A percentile compares a stretch with the other conserved stretches of the same genome.
Conservation (phyloP, 192 early-diverging fungal species). For the Coemansia sp. region DNA sequence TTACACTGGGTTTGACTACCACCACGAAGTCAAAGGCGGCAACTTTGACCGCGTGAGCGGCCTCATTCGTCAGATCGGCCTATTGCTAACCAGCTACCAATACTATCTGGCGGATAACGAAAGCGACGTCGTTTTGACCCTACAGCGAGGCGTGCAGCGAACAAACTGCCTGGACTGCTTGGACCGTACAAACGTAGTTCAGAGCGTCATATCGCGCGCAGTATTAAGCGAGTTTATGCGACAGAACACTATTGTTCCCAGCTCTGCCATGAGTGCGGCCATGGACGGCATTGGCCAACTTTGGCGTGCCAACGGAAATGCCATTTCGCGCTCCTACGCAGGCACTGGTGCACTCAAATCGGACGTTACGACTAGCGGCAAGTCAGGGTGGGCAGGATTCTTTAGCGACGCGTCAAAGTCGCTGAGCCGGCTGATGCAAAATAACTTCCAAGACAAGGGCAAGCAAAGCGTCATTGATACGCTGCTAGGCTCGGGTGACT, state of each 20-base stretch:
- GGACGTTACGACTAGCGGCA: conserved; percentile 86
- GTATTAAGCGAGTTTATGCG: conserved; percentile 55
- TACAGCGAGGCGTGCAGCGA: conserved; percentile 83
- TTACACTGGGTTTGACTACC: conserved; percentile 84
- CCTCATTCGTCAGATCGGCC: conserved; percentile 60
- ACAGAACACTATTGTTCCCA: conserved; percentile 19
- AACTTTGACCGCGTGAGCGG: conserved; percentile 72
- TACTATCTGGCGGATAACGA: conserved; percentile 72
- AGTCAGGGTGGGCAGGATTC: conserved; percentile 66
- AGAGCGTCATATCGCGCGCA: conserved; percentile 70
- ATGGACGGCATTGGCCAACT: conserved; percentile 61
- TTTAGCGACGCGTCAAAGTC: conserved; percentile 93
- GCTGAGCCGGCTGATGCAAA: conserved; percentile 90
- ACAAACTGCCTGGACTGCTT: conserved; percentile 92
- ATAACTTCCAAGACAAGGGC: conserved; percentile 93
- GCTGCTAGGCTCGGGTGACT: conserved; percentile 66
- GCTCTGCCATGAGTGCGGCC: conserved; percentile 18
- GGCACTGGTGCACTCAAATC: conserved; percentile 97
- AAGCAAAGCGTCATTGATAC: conserved; percentile 93
- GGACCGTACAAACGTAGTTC: conserved; percentile 90
- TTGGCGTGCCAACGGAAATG: conserved; percentile 91
- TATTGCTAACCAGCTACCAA: conserved; percentile 61
- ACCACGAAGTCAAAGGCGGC: conserved; percentile 74
- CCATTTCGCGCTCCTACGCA: conserved; percentile 88
- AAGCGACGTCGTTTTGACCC: conserved; percentile 58